Evolutionary conservation across 139 green algal species (phyloP).

Genomic region (Desmodesmus armatus): DNA sequence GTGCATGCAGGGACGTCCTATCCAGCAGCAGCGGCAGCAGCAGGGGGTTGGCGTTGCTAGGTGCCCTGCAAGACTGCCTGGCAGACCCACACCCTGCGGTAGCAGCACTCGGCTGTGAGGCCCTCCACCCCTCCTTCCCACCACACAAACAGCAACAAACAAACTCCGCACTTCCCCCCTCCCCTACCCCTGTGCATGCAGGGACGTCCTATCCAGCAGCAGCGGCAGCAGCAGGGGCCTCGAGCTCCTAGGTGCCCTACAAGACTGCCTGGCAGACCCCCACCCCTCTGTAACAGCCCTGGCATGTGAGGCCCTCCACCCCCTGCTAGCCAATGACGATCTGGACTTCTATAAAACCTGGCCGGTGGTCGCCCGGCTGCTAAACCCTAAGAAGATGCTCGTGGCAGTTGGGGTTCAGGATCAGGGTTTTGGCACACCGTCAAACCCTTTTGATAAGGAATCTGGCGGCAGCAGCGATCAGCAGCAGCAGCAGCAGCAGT

Average conservation of each 20-base stretch:
- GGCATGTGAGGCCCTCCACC: not conserved
- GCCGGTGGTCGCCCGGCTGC: not conserved
- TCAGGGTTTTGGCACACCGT: not conserved
- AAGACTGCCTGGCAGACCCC: not conserved
- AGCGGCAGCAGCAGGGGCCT: not conserved
- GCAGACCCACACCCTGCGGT: not conserved
- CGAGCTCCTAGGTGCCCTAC: conserved; percentile 8
- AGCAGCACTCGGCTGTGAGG: not conserved
- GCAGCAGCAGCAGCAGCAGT: conserved; percentile 8
- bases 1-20: not conserved
- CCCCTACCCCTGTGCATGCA: not conserved
- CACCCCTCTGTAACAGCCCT: not conserved
- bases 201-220: not conserved
- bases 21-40: conserved; percentile 4
- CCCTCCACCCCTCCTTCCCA: not conserved
- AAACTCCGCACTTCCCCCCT: not conserved
- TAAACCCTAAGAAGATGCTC: not conserved
- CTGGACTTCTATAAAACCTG: conserved; percentile 39
- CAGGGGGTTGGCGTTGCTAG: not conserved
- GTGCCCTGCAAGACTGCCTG: not conserved
- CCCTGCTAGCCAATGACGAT: not conserved
- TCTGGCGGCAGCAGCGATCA: not conserved
- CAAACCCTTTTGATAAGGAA: not conserved
- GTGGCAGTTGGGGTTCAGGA: conserved; percentile 8
- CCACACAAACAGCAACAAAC: not conserved